Base-by-base conservation (phyloP, 108 stramenopile species). In the Chaetoceros tenuissimus region DNA sequence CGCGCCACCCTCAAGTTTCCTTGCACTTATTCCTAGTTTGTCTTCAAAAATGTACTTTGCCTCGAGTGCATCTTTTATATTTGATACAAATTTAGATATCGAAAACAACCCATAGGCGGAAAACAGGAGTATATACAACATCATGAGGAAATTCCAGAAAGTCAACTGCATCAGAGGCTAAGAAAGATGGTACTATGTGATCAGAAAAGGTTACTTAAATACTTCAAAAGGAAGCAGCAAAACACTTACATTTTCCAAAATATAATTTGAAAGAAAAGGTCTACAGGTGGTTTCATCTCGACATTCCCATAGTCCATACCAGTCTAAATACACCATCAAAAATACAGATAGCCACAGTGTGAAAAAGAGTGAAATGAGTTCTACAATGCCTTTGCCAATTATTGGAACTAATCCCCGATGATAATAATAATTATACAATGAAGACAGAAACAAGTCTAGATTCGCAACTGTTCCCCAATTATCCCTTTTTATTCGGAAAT, bases 371-470 rank as follows among this genome's bases (percentile, higher is more conserved):
- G 92, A 80, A 2, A 77, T 44, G 2, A 96, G 62, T 48, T 93
- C 86, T 2, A 93, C 92, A 16, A 87, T 51, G 8, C 92, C 93
- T 44, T 79, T 72, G 21, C 89, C 84, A 3, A 94, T 59, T 20
- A 94, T 94, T 45, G 93, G 76, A 1, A 73, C 68, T 20, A 98
- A 54, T 25, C 97, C 97, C n/a, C 92, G 77, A 57, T 85, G 73
- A 54, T 90, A 84, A 65, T 95, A 95, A 62, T 94, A 96, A 28
- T 70, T 73, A 74, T 98, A 98, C 55, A 98, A 53, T 13, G 78
- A 73, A 8, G 68, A 62, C 56, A 95, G 85, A 63, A 94, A 97
- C 5, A 78, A 58, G 64, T 97, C 96, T 18, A 92, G 68, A 66
- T 97, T 89, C 5, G 87, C 64, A 0, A 89, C 87, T 8, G 78